Evolutionary conservation across 768 basidiomycete genomes (phyloP), one percentile per base, ranked within the genome.

Genomic region (Mycena chlorophos): DNA sequence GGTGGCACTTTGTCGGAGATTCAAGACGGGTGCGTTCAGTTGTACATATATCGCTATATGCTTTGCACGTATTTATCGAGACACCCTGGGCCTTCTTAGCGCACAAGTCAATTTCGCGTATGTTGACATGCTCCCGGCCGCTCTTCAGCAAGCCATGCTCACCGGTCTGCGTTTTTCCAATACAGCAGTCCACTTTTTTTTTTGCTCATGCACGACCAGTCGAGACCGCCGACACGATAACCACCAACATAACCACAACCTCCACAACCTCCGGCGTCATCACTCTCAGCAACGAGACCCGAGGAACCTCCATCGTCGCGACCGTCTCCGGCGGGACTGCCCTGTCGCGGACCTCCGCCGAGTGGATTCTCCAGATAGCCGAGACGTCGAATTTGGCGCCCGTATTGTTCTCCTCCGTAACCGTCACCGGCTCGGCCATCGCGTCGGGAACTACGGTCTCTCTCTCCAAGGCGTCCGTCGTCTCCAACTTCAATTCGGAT

Each of bases 361-460:
- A 57, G 56, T 57, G 56, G 55, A 57, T 57, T 52, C 55, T 57
- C n/a, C 50, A 57, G 55, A 50, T 51, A 42, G 51, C 52, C 45
- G 50, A 51, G 50, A 45, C 49, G 30, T 49, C 50, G 34, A 46
- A 40, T 30, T 51, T 42, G 50, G 13, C 55, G 43, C 52, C 52
- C 45, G 50, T 50, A 25, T 49, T n/a, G 37, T 57, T 57, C 55
- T 50, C 55, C 43, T 39, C 55, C 43, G 27, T 26, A 42, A 52
- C 50, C 30, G 52, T 57, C 51, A 57, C 56, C 20, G 56, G 56
- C 39, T 53, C 56, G 30, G 56, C 56, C 38, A 14, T 49, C 51
- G 37, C 27, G 26, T 57, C 56, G 40, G 56, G 56, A 34, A 52
- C 51, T 23, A 22, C 37, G 47, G 47, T 49, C 56, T 52, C 28